These are phyloP conservation scores for Ustilago crameri DNA, from an alignment of 1,284 basidiomycete genomes.

Conservation along the genomic window DNA sequence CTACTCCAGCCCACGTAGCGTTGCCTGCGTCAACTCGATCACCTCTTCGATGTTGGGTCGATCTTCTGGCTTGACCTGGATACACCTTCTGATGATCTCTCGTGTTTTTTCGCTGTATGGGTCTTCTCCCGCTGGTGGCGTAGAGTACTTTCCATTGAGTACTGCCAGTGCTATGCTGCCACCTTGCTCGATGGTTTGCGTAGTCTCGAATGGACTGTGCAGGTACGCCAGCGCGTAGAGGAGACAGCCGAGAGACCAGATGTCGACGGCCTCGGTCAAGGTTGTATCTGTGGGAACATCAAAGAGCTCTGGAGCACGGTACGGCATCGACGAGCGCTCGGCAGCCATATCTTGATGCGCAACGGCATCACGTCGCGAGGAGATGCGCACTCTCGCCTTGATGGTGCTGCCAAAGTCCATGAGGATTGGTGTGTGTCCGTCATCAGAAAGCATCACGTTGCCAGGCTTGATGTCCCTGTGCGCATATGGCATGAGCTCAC, in stretches of 20 bases:
- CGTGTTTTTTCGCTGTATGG: slow-evolving; percentile 59
- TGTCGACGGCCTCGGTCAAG: slow-evolving; percentile 66
- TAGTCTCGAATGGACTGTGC: slow-evolving; percentile 68
- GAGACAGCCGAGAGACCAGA: slow-evolving; percentile 67
- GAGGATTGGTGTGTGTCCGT: slow-evolving; percentile 79
- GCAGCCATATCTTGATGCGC: slow-evolving; percentile 66
- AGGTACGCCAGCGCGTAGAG: slow-evolving; percentile 66
- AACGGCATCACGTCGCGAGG: slow-evolving; percentile 82
- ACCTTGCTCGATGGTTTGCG: slow-evolving; percentile 66
- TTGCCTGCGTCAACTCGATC: slow-evolving; percentile 47
- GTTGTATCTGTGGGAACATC: slow-evolving; percentile 66
- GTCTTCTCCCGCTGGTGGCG: slow-evolving; percentile 51
- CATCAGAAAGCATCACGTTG: slow-evolving; percentile 95
- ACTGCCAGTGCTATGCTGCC: slow-evolving; percentile 67
- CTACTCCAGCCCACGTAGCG: slow-evolving; percentile 47
- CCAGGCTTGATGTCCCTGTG: slow-evolving; percentile 96
- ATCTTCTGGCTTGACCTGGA: slow-evolving; percentile 57
- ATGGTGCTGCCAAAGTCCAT: slow-evolving; percentile 97
- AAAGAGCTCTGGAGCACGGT: slow-evolving; percentile 68
- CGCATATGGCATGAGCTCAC: slow-evolving; percentile 79
- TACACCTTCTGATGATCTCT: slow-evolving; percentile 59
- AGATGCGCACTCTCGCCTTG: slow-evolving; percentile 81
- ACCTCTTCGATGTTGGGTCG: slow-evolving; percentile 61
- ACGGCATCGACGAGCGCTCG: slow-evolving; percentile 67
- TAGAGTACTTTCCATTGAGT: slow-evolving; percentile 65